A percentile compares a stretch with the other conserved stretches of the same genome.
Conservation (phyloP, 225 moss, liverwort and hornwort genomes). For the Polytrichum commune region DNA sequence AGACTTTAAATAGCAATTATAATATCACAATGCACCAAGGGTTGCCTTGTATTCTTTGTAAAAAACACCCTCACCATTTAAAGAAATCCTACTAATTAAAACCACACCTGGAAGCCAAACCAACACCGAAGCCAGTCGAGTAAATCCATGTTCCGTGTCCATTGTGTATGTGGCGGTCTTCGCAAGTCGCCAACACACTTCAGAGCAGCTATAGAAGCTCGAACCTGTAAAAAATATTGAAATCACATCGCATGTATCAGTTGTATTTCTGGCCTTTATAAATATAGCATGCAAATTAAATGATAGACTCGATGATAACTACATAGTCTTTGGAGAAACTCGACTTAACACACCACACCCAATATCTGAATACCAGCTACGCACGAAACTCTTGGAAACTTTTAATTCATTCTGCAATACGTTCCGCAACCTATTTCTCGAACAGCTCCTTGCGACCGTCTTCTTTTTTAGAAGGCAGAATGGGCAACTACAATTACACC, state of each 20-base stretch:
- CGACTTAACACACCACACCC: neutral
- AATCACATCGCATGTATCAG: no score
- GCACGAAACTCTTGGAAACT: neutral
- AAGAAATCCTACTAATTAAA: constrained; percentile 1
- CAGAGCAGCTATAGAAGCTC: constrained; percentile 74
- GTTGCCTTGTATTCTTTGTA: neutral
- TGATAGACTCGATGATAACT: no score
- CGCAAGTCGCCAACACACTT: constrained; percentile 61
- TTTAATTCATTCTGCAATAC: neutral
- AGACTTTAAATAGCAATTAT: constrained; percentile 2
- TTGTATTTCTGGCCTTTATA: no score
- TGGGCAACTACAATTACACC: no score
- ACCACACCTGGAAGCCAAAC: constrained; percentile 90
- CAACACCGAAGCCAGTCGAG: constrained; percentile 91
- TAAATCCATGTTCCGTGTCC: constrained; percentile 58
- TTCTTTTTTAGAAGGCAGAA: no score
- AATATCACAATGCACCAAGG: constrained; percentile 1
- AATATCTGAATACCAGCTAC: neutral
- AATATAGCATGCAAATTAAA: no score
- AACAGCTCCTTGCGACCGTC: no score
- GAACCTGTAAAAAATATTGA: constrained; percentile 43
- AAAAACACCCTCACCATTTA: neutral
- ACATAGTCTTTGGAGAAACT: no score
- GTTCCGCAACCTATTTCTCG: no score
- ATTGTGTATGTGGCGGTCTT: constrained; percentile 43